These are phyloP conservation scores for Nicotiana paniculata DNA, from an alignment of 257 asterid species.

Conservation along the genomic window DNA sequence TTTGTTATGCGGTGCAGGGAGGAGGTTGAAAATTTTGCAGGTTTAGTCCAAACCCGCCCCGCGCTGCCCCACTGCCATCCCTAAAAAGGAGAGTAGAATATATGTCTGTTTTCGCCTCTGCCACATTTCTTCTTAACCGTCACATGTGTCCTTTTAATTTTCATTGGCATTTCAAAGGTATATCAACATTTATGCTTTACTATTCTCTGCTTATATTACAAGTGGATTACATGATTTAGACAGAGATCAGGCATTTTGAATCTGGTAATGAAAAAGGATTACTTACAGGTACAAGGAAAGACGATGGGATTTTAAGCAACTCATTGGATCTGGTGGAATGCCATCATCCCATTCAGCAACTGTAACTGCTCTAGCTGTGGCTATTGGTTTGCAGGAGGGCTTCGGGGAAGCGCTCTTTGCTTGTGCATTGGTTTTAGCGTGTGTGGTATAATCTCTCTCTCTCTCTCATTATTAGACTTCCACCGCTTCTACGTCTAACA, in stretches of 20 bases:
- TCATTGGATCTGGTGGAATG: constrained; percentile 20
- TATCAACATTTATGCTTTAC: neutral
- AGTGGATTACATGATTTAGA: neutral
- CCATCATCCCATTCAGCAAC: constrained; percentile 23
- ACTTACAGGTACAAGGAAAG: constrained; percentile 18
- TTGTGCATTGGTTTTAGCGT: constrained; percentile 15
- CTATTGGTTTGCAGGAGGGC: constrained; percentile 17
- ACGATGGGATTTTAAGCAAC: constrained; percentile 14
- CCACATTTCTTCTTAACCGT: neutral
- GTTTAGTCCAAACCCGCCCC: too few relatives aligned
- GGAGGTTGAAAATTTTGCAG: too few relatives aligned
- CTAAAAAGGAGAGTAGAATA: neutral
- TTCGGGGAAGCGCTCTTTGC: constrained; percentile 13
- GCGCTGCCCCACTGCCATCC: too few relatives aligned
- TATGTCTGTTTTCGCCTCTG: neutral
- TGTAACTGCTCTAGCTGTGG: constrained; percentile 16
- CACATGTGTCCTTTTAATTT: neutral
- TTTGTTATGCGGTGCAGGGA: too few relatives aligned
- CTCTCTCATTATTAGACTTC: neutral
- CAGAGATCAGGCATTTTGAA: neutral
- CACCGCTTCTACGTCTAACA: neutral
- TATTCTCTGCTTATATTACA: neutral
- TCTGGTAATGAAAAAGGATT: neutral
- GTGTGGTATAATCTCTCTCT: constrained; percentile 15
- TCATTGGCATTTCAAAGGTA: constrained; percentile 2